Base-by-base conservation (phyloP, 768 basidiomycete genomes). In the Russula olivacea region DNA sequence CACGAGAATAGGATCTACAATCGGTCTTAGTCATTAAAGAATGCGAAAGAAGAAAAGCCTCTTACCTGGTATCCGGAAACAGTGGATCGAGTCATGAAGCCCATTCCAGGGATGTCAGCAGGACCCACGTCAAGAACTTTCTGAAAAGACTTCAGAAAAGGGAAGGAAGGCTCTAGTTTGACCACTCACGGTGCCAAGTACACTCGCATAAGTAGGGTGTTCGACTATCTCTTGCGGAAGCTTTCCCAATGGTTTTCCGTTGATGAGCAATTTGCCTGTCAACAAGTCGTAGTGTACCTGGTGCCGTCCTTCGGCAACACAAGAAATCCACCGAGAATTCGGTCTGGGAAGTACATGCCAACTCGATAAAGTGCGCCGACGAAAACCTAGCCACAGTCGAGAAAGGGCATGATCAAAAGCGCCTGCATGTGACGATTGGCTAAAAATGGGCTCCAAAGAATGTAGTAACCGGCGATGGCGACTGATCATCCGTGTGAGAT, bases 241-340 rank as follows among this genome's bases (percentile, higher is more conserved):
- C 25, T 72, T 73, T 19, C 77, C 75, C 10, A 78, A 59, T 1
- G 75, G 72, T 60, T 73, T 73, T 8, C 80, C 80, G 12, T 77
- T 68, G 11, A 83, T 71, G 19, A 81, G 71, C 1, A 83, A 69
- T 25, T 67, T 54, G 14, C 80, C 80, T 19, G 72, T 66, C 3
- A 81, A 63, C 1, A 82, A 38, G 58, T 83, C 76, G 21, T 79
- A 69, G 53, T 76, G 72, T 7, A 81, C 53, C 1, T 43, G n/a
- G 4, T 55, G 43, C 9, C 30, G 49, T 2, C 59, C 48, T 55
- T 49, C 25, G 7, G 54, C 41, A 11, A n/a, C 7, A 19, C 59
- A 49, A 11, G 25, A 28, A 7, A 61, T 28, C 63, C 52, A 61
- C 14, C 59, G 63, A 49, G 58, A 61, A 17, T 61, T 25, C 5